Conservation (phyloP, 176 grass and related monocot genomes). For the Tuctoria greenei region DNA sequence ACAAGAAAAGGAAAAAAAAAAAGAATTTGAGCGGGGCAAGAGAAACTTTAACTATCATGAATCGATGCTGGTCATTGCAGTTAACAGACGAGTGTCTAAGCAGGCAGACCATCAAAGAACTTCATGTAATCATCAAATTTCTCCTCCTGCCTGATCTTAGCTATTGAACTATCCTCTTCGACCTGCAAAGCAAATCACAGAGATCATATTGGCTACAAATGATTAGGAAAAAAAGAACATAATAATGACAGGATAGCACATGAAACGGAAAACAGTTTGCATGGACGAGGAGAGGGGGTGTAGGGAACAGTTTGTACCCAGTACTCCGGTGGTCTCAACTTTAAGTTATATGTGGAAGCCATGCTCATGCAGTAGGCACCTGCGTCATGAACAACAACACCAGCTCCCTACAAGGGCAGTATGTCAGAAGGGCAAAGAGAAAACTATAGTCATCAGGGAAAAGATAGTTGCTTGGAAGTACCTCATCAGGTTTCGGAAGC, state of each 20-base stretch:
- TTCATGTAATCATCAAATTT: conserved; percentile 77
- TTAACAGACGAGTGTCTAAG: conserved; percentile 13
- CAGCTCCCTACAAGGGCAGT: conserved; percentile 58
- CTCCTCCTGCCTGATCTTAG: conserved; percentile 89
- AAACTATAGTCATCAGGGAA: background rate
- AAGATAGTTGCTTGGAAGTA: conserved; percentile 30
- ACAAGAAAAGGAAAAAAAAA: background rate
- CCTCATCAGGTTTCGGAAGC: conserved; percentile 74
- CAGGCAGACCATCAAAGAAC: conserved; percentile 81
- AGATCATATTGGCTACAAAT: no score
- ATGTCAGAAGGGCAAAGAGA: background rate
- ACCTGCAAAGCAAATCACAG: conserved; percentile 39
- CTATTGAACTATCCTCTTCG: conserved; percentile 57
- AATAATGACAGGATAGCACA: background rate
- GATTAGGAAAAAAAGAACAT: background rate
- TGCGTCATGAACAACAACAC: conserved; percentile 91
- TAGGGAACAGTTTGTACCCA: conserved; percentile 54
- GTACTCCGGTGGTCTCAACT: conserved; percentile 88
- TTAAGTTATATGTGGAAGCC: conserved; percentile 96
- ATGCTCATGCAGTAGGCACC: conserved; percentile 99
- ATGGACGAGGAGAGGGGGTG: background rate
- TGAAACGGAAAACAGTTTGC: background rate
- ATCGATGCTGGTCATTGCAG: background rate
- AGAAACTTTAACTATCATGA: background rate
- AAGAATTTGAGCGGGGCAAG: background rate